Evolutionary conservation across 192 early-diverging fungal species (phyloP).

Genomic region (Backusella australiensis): DNA sequence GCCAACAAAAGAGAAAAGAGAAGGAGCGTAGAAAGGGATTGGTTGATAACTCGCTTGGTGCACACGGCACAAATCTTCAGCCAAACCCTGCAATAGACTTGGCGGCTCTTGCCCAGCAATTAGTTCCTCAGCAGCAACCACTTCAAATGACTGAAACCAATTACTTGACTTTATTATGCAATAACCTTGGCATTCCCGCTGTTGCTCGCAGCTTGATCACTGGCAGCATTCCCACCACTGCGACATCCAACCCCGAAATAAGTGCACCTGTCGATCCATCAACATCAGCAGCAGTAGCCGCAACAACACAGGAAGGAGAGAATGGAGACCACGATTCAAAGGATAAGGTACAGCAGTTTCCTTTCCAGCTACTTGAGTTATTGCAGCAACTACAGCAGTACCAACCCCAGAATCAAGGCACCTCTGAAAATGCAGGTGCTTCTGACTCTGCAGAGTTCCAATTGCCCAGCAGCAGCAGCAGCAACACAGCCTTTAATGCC

Average conservation of each 20-base stretch:
- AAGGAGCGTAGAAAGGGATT: constrained; percentile 54
- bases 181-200: constrained; percentile 7
- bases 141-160: constrained; percentile 10
- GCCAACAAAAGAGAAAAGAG: constrained; percentile 59
- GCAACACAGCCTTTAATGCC: neutral
- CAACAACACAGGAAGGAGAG: neutral
- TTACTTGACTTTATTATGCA: constrained; percentile 16
- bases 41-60: constrained; percentile 26
- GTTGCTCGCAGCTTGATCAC: constrained; percentile 8
- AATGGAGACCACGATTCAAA: neutral
- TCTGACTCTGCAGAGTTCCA: constrained; percentile 19
- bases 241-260: neutral
- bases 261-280: neutral
- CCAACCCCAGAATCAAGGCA: constrained; percentile 5
- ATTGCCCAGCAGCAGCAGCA: neutral
- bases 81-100: neutral
- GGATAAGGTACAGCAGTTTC: constrained; percentile 7
- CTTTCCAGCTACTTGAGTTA: constrained; percentile 9
- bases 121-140: constrained; percentile 7
- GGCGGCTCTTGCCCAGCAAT: neutral
- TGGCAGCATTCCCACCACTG: neutral
- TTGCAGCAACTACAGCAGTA: constrained; percentile 14
- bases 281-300: neutral
- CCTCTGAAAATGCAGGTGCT: neutral
- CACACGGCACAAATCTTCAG: neutral